Base-by-base conservation (phyloP, 352 stramenopile genomes). In the Globisporangium sylvaticum region DNA sequence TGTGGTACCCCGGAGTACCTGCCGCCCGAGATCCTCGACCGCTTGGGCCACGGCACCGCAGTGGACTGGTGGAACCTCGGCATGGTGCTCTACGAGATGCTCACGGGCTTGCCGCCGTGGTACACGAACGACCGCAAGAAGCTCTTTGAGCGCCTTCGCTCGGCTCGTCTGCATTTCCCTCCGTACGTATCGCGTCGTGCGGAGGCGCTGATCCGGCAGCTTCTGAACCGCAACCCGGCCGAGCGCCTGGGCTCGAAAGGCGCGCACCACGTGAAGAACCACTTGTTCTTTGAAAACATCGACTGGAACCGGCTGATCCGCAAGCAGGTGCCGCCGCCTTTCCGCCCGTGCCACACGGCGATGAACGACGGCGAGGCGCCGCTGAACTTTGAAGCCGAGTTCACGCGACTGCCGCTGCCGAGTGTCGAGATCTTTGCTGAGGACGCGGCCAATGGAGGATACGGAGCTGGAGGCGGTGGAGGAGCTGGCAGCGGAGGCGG, bases 31-130 rank as follows among this genome's bases (percentile, higher is more conserved):
- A 92, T 96, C 32, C 69, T 94, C 2, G 80, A 94, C 61, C 82
- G 83, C 12, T 61, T 88, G 14, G 85, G 84, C 2, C 80, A 98
- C 68, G 92, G 93, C 53, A 97, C 91, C 31, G 90, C 92, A 22
- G 91, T 98, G 31, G 94, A 98, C 67, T 98, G 94, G 93, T 98
- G 94, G 94, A 94, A 91, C 54, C 62, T 96, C 8, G 86, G 84
- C 59, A 91, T 91, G 84, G 80, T 93, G 25, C 25, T 93, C 31
- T 93, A 91, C 62, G 85, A 93, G 58, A 93, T 93, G 85, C 77
- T 93, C 6, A 93, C 85, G 37, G 89, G 89, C 1, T 54, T 96
- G 10, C 88, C 88, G 8, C 89, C 86, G 9, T 96, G 88, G 88
- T 96, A 96, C 74, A 96, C 86, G 29, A 92, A 92, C 55, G 88